Evolutionary conservation across 768 basidiomycete species (phyloP).

Genomic region (Leccinum barrowsii): DNA sequence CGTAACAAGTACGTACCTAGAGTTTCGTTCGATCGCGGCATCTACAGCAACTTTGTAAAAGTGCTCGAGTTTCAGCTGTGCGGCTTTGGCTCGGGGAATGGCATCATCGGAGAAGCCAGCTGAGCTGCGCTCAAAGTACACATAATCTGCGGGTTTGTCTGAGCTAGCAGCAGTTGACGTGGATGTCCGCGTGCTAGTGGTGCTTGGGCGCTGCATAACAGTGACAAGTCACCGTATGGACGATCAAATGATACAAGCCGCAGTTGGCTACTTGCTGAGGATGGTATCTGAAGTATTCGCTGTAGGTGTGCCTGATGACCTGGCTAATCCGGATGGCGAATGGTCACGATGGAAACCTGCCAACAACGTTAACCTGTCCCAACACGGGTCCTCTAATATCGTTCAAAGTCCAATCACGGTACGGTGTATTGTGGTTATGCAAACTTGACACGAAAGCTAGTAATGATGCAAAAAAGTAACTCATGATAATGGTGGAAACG

Average conservation of each 20-base stretch:
- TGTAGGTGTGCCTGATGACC: background rate
- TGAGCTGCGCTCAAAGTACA: constrained; percentile 86
- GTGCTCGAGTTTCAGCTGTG: constrained; percentile 93
- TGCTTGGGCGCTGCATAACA: constrained; percentile 31
- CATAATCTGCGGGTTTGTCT: constrained; percentile 64
- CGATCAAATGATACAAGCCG: background rate
- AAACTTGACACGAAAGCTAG: constrained; percentile 2
- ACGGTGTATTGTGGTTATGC: background rate
- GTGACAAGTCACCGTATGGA: background rate
- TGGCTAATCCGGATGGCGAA: background rate
- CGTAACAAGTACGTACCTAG: constrained; percentile 52
- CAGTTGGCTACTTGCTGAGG: background rate
- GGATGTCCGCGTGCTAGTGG: constrained; percentile 25
- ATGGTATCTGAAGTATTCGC: background rate
- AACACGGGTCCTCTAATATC: background rate
- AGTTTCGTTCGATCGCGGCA: constrained; percentile 89
- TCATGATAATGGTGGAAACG: background rate
- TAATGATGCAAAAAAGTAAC: background rate
- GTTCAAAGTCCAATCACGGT: background rate
- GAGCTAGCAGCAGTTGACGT: constrained; percentile 22
- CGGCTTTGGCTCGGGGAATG: constrained; percentile 79
- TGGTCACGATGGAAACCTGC: constrained; percentile 20
- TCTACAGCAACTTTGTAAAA: constrained; percentile 98
- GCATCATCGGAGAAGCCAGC: constrained; percentile 77
- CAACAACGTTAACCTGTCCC: background rate